Evolutionary conservation across 345 rosid genomes (phyloP), one percentile per base, ranked within the genome.

Genomic region (Citrus maxima): DNA sequence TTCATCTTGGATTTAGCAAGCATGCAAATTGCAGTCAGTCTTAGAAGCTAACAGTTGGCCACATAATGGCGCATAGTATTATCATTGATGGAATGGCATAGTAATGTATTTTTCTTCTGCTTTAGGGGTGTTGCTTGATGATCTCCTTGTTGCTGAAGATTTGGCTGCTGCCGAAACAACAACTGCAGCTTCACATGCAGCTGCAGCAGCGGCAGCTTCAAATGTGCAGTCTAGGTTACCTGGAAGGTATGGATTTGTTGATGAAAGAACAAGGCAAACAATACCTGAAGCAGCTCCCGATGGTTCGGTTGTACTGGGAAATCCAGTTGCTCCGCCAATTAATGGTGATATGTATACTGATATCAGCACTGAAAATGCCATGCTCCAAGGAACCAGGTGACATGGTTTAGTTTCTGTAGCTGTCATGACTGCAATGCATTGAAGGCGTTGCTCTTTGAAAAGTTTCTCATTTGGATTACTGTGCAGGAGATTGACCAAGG

Each of bases 131-230:
- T 83, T 96, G 88, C 98, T 94, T 78, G 99, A 94, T 92, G 99
- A 96, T 84, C 88, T 96, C 72, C 93, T 96, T 84, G 97, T 94
- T 75, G 94, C 98, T 80, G 99, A 96, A 85, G 99, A 96, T 86
- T 90, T 90, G 73, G 94, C 97, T 77, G 94, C 98, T 61, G 98
- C 97, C 38, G 99, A 96, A 83, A 93, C 98, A 71, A 93, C 98
- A 58, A 74, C 83, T 78, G 93, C 97, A 81, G 98, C 95, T 74
- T 95, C 98, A 67, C 98, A 90, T 84, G 98, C 99, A 70, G 98
- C 97, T 6, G 98, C 94, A 21, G 98, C 89, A 5, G 95, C 95
- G 0, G 98, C 98, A 80, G 89, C 95, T 75, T 84, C 96, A 58
- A 93, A 89, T 85, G 67, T 80, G 28, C 92, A 80, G 78, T 91